A percentile compares a stretch with the other conserved stretches of the same genome.
Evolutionary conservation across 768 basidiomycete species (phyloP).

Genomic region (Tricholoma bakamatsutake): DNA sequence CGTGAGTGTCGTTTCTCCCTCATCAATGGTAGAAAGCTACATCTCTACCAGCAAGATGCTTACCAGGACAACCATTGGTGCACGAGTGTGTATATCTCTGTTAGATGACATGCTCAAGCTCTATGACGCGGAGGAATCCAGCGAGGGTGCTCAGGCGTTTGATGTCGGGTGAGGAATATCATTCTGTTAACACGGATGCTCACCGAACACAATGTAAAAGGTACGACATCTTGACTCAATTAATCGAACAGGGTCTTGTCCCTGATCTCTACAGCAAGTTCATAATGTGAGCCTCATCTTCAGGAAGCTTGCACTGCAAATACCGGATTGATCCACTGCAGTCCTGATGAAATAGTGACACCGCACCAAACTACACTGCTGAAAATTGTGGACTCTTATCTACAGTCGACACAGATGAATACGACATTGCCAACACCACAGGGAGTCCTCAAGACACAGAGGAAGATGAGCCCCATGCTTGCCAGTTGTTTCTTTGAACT

Average conservation of each 20-base stretch:
- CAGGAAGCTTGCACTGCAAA: conserved; percentile 6
- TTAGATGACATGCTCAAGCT: conserved; percentile 68
- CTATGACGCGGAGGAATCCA: conserved; percentile 62
- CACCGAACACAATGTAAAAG: conserved; percentile 26
- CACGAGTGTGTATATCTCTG: conserved; percentile 59
- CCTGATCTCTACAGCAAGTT: conserved; percentile 57
- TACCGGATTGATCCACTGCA: conserved; percentile 21
- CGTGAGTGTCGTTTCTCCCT: conserved; percentile 35
- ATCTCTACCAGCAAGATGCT: conserved; percentile 42
- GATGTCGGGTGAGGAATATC: conserved; percentile 57
- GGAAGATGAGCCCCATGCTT: conserved; percentile 50
- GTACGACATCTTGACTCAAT: conserved; percentile 56
- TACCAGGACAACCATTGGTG: conserved; percentile 46
- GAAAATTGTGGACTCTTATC: conserved; percentile 81
- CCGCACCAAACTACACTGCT: conserved; percentile 86
- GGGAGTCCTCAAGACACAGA: conserved; percentile 31
- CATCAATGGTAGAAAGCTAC: background rate
- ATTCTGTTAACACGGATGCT: conserved; percentile 4
- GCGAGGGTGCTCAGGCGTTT: conserved; percentile 63
- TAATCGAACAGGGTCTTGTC: conserved; percentile 56
- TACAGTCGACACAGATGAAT: conserved; percentile 47
- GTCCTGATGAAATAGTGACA: conserved; percentile 65
- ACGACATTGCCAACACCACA: conserved; percentile 23
- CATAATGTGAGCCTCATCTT: conserved; percentile 43
- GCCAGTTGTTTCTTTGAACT: conserved; percentile 57